These are phyloP conservation scores for Penicillium paneum DNA, from an alignment of 2,329 filamentous ascomycete species.

Conservation along the genomic window DNA sequence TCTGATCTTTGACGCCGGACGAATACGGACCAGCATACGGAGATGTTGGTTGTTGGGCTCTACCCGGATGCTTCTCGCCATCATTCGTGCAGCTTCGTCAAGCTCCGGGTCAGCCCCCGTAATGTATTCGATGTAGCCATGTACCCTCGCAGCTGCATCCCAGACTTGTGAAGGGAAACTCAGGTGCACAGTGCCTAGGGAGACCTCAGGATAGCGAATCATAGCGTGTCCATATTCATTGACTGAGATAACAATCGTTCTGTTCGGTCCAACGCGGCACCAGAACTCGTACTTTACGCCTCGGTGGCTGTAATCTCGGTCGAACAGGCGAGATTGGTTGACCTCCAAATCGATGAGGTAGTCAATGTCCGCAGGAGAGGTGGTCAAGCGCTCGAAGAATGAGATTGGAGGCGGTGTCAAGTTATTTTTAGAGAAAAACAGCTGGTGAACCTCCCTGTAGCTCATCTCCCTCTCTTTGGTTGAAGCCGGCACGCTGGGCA, in stretches of 20 bases:
- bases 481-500: conserved; percentile 30
- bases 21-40: conserved; percentile 29
- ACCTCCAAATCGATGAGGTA: conserved; percentile 35
- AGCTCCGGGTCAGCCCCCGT: conserved; percentile 23
- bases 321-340: conserved; percentile 26
- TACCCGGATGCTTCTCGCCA: conserved; percentile 37
- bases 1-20: conserved; percentile 16
- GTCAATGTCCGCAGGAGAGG: conserved; percentile 41
- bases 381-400: conserved; percentile 40
- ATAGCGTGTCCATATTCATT: conserved; percentile 31
- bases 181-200: conserved; percentile 37
- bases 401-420: conserved; percentile 28
- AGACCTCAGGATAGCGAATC: conserved; percentile 24
- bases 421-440: conserved; percentile 33
- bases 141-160: conserved; percentile 39
- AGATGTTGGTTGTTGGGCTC: conserved; percentile 25
- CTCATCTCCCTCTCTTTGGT: conserved; percentile 1
- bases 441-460: conserved; percentile 25
- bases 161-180: conserved; percentile 41
- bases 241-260: conserved; percentile 33
- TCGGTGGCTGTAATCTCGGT: conserved; percentile 21
- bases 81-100: conserved; percentile 27
- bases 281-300: conserved; percentile 40
- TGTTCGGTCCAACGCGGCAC: conserved; percentile 33
- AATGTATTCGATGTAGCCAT: conserved; percentile 25